phyloP scores from a whole-genome alignment of 2,329 filamentous ascomycete species.

The Phyllachora maydis region DNA sequence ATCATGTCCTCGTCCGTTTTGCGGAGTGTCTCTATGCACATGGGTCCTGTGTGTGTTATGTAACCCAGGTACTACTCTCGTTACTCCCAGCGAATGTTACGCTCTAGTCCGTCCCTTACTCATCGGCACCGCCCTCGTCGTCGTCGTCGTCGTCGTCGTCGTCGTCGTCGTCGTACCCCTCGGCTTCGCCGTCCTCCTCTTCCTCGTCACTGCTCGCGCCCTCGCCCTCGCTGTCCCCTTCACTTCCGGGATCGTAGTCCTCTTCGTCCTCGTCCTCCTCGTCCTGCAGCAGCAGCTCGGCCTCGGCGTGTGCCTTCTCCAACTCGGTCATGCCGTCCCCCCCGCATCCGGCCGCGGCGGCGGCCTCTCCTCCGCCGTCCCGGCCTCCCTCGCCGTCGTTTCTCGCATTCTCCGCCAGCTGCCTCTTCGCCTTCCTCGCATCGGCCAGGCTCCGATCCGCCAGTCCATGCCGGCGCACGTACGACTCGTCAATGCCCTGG shows the following conservation, averaged over 20 bases:
- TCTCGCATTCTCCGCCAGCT: slow-evolving; percentile 35
- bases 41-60: no score
- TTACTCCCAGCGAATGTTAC: no score
- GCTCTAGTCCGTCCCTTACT: no score
- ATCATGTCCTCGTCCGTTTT: no score
- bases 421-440: slow-evolving; percentile 40
- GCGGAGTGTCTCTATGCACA: no score
- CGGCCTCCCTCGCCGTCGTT: slow-evolving; percentile 21
- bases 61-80: no score
- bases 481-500: slow-evolving; percentile 37
- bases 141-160: no score
- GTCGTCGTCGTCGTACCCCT: slow-evolving; percentile 16
- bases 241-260: slow-evolving; percentile 42
- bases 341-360: slow-evolving; percentile 16
- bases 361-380: slow-evolving; percentile 12
- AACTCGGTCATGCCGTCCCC: slow-evolving; percentile 24
- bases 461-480: slow-evolving; percentile 36
- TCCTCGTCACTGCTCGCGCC: slow-evolving; percentile 30
- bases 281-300: slow-evolving; percentile 31
- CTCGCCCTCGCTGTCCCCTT: slow-evolving; percentile 36
- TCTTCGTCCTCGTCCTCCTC: slow-evolving; percentile 45
- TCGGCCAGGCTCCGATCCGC: slow-evolving; percentile 51
- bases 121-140: no score
- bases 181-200: slow-evolving; percentile 22
- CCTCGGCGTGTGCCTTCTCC: slow-evolving; percentile 25